A percentile compares a stretch with the other conserved stretches of the same genome.
Evolutionary conservation across 2,329 filamentous ascomycete species (phyloP).

Genomic region (Juglanconis sp.): DNA sequence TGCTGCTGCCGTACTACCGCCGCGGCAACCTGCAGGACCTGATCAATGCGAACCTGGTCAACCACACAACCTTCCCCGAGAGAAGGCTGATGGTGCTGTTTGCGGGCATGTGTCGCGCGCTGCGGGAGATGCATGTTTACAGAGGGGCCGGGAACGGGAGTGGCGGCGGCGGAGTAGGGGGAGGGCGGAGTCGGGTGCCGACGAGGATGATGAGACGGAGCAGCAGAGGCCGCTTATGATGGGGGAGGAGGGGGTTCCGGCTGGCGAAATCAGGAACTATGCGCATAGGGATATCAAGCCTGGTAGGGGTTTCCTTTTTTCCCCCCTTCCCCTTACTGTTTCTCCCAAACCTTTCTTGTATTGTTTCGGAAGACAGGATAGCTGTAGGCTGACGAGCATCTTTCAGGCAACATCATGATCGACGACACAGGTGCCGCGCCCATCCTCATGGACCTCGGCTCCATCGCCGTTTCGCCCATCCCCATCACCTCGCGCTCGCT

Average conservation of each 20-base stretch:
- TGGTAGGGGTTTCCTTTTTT: conserved; percentile 50
- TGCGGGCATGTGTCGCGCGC: conserved; percentile 82
- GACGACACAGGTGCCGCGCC: conserved; percentile 83
- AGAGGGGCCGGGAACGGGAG: conserved; percentile 41
- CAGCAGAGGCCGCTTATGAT: conserved; percentile 84
- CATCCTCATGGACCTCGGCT: conserved; percentile 96
- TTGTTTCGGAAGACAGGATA: background rate
- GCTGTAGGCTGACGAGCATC: background rate
- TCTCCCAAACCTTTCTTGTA: background rate
- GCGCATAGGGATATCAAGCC: conserved; percentile 97
- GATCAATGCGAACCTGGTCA: conserved; percentile 97
- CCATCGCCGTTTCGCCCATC: conserved; percentile 80
- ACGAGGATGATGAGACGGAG: conserved; percentile 67
- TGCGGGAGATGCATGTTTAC: conserved; percentile 91
- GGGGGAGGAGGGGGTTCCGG: conserved; percentile 63
- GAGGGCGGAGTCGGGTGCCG: conserved; percentile 39
- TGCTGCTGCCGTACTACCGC: conserved; percentile 91
- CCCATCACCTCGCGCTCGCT: conserved; percentile 86
- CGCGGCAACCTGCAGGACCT: conserved; percentile 95
- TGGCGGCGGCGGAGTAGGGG: conserved; percentile 25
- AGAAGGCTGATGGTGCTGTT: conserved; percentile 84
- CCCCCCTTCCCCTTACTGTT: too few relatives aligned
- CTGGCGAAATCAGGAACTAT: conserved; percentile 73
- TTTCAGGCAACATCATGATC: conserved; percentile 90
- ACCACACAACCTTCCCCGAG: conserved; percentile 88